These are phyloP conservation scores for Camelina neglecta DNA, from an alignment of 345 rosid species.

Conservation along the genomic window DNA sequence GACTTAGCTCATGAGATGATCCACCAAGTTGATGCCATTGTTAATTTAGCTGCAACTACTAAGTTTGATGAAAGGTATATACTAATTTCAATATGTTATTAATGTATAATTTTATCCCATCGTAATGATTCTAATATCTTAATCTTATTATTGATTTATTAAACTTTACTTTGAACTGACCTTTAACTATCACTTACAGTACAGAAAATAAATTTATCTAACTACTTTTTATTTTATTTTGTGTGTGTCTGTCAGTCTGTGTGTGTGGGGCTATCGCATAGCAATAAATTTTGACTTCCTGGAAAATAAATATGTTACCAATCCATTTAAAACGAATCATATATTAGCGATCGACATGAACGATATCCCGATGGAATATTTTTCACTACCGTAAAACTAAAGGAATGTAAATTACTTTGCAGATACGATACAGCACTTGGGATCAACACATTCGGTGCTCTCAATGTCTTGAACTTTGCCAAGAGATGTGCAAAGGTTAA, in stretches of 20 bases:
- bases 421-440: conserved; percentile 59
- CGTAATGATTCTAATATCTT: not conserved
- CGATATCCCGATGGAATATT: not conserved
- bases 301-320: too few species aligned
- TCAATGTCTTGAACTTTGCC: conserved; percentile 56
- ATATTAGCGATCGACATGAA: not conserved
- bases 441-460: conserved; percentile 59
- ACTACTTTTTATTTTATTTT: too few species aligned
- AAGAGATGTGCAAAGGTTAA: conserved; percentile 52
- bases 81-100: not conserved
- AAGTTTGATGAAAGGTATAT: conserved; percentile 47
- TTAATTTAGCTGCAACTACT: conserved; percentile 46
- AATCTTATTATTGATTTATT: not conserved
- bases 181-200: not conserved
- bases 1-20: conserved; percentile 35
- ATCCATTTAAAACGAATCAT: not conserved
- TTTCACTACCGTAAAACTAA: not conserved
- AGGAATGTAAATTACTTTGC: conserved; percentile 7
- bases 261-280: too few species aligned
- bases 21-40: conserved; percentile 39
- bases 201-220: not conserved
- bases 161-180: not conserved
- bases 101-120: not conserved
- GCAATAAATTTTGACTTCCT: too few species aligned
- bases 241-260: too few species aligned